A percentile compares a stretch with the other conserved stretches of the same genome.
Conservation (phyloP, 345 rosid genomes). For the Boechera stricta region DNA sequence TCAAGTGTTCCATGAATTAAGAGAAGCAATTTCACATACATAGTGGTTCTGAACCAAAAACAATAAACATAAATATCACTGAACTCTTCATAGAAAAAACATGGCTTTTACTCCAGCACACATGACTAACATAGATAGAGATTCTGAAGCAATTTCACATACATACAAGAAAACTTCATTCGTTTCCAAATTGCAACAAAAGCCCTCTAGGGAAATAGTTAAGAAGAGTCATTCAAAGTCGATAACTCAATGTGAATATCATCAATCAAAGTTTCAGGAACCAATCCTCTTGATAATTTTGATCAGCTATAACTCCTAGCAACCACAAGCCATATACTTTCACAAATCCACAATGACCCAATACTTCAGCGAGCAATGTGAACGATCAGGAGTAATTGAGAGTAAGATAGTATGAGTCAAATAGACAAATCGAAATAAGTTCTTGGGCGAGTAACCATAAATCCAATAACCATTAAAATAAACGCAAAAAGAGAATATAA, state of each 20-base stretch:
- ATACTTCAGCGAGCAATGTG: too few species aligned
- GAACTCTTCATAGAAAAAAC: too few species aligned
- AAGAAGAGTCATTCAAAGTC: not conserved
- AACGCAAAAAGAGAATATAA: constrained; percentile 19
- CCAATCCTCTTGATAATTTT: not conserved
- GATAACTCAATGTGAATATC: not conserved
- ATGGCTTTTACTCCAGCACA: too few species aligned
- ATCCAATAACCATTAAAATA: constrained; percentile 11
- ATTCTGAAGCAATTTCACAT: too few species aligned
- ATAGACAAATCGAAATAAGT: not conserved
- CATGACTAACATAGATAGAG: too few species aligned
- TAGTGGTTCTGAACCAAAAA: too few species aligned
- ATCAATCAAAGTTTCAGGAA: not conserved
- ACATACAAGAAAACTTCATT: too few species aligned
- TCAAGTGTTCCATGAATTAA: too few species aligned
- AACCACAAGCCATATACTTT: not conserved
- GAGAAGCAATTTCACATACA: too few species aligned
- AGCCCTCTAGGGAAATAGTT: not conserved
- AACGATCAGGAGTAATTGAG: too few species aligned
- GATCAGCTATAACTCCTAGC: not conserved
- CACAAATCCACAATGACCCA: not conserved
- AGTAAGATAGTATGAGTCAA: too few species aligned
- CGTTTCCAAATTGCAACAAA: not conserved
- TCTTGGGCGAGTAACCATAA: not conserved
- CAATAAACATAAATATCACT: too few species aligned